Evolutionary conservation across 306 rosid genomes (phyloP).

Genomic region (Sechiopsis laciniata): DNA sequence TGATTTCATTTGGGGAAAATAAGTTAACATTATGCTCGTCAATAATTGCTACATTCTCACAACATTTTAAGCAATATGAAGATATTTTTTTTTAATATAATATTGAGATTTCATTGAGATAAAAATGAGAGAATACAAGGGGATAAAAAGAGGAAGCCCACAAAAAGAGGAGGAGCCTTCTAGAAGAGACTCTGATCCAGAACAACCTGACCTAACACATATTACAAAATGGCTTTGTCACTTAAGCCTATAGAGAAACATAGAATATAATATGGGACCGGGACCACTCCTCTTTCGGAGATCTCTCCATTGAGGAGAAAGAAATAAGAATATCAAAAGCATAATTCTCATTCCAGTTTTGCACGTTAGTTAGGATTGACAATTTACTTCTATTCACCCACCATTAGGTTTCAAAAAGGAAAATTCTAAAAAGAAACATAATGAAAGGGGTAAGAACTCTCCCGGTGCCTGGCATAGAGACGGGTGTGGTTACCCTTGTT

Average conservation of each 20-base stretch:
- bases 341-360: background rate
- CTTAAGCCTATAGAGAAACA: no score
- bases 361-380: background rate
- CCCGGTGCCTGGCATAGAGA: no score
- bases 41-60: background rate
- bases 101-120: no score
- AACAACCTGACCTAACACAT: no score
- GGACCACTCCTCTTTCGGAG: no score
- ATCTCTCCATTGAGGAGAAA: background rate
- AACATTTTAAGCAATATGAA: background rate
- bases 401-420: background rate
- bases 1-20: background rate
- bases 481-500: no score
- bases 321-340: constrained; percentile 6
- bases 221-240: no score
- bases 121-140: no score
- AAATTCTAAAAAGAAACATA: background rate
- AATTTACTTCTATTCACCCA: background rate
- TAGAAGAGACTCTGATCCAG: no score
- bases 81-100: background rate
- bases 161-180: no score
- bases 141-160: no score
- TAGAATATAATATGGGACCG: no score
- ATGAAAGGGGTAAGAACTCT: background rate
- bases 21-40: background rate